Evolutionary conservation across 345 rosid species (phyloP), one percentile per base, ranked within the genome.

Genomic region (Cardiospermum halicacabum): DNA sequence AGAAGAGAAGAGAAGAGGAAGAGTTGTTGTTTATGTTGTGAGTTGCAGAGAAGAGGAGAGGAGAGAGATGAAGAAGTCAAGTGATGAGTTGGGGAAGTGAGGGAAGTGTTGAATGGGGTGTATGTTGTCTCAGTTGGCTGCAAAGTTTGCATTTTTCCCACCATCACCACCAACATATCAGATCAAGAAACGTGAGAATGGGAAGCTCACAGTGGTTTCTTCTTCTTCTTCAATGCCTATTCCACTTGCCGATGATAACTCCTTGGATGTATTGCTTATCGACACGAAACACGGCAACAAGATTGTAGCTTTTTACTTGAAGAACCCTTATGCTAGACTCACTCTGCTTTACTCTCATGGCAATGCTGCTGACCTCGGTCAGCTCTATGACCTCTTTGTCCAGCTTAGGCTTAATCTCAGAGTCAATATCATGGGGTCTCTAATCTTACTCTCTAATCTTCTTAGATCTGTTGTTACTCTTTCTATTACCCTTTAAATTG

Each of bases 331-430:
- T 74, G 97, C 99, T 11, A 83, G 94, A 61, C 97, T 95, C 71
- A 95, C 99, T 48, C 72, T 95, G 68, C 84, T 95, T 0, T 95
- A 95, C 70, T 95, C 99, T 7, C 99, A 91, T 74, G 97, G 99
- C 51, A 95, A 95, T 79, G 99, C 99, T 15, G 96, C 99, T 50
- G 99, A 94, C 83, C 88, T 94, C 69, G 99, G 97, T 53, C 99
- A 95, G 78, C 96, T 95, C 71, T 89, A 91, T 54, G 97, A 91
- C 77, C 96, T 95, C 84, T 95, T 95, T 36, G 86, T 89, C 21
- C 99, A 91, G 83, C 96, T 95, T 71, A 89, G 89, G 86, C 82
- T 91, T 75, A 91, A 95, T 76, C 99, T 95, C 73, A 72, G 96
- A 71, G 97, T 95, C 74, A 95, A 95, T 74, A 82, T 95, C 70